Evolutionary conservation across 768 basidiomycete species (phyloP).

Genomic region (Leucocoprinus birnbaumii): DNA sequence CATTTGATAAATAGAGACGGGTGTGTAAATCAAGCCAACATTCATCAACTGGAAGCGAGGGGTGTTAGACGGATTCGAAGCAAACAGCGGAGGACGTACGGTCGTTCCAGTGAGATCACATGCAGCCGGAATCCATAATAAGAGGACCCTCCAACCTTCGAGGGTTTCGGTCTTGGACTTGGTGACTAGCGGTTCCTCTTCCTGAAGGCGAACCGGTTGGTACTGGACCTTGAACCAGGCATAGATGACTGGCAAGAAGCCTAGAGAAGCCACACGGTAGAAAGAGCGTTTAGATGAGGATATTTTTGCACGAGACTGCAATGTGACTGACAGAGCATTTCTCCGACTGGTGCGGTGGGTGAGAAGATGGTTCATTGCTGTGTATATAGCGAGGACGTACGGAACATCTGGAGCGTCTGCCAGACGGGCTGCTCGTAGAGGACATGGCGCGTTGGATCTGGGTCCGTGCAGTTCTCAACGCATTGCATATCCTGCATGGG

Average conservation of each 20-base stretch:
- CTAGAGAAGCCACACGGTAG: constrained; percentile 35
- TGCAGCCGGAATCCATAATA: constrained; percentile 85
- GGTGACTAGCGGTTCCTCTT: constrained; percentile 28
- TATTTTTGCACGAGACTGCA: not conserved
- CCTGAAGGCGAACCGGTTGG: constrained; percentile 50
- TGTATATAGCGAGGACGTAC: constrained; percentile 42
- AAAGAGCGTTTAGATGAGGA: constrained; percentile 15
- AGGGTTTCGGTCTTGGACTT: constrained; percentile 35
- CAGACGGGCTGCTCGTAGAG: constrained; percentile 94
- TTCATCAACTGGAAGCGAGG: constrained; percentile 73
- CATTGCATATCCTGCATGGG: constrained; percentile 89
- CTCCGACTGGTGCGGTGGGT: constrained; percentile 65
- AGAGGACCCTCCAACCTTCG: constrained; percentile 64
- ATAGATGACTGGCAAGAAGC: constrained; percentile 83
- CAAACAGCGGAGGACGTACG: constrained; percentile 40
- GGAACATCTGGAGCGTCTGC: constrained; percentile 90
- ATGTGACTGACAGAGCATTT: constrained; percentile 82
- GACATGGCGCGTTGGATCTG: constrained; percentile 56
- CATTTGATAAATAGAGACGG: constrained; percentile 98
- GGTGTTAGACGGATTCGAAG: constrained; percentile 25
- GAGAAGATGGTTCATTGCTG: constrained; percentile 20
- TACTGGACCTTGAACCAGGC: constrained; percentile 50
- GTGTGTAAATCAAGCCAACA: constrained; percentile 91
- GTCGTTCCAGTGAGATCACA: constrained; percentile 93
- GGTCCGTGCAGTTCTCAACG: constrained; percentile 84